Evolutionary conservation across 179 eudicot species (phyloP).

Genomic region (Carnegiea gigantea): DNA sequence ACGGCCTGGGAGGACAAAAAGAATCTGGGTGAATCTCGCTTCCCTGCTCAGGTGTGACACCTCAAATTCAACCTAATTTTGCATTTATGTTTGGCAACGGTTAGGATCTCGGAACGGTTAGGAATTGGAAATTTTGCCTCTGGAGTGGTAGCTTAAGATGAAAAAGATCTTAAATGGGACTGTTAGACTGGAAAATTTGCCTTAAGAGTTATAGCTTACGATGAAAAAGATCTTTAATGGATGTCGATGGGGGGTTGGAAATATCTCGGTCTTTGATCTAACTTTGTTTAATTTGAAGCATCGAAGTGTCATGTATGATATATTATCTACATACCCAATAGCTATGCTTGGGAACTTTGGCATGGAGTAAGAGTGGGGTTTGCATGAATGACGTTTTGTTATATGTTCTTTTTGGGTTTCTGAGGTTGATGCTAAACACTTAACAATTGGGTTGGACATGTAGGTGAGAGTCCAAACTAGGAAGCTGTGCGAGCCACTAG

Average conservation of each 20-base stretch:
- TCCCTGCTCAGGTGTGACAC: constrained; percentile 87
- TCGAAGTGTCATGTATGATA: background rate
- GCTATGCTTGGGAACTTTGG: background rate
- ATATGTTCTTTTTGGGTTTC: background rate
- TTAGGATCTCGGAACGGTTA: background rate
- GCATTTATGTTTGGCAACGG: background rate
- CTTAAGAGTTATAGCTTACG: too few species aligned
- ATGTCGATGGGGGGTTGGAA: too few species aligned
- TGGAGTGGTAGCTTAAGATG: background rate
- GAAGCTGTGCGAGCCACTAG: constrained; percentile 79
- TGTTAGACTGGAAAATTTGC: too few species aligned
- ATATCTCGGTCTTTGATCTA: too few species aligned
- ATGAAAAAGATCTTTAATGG: too few species aligned
- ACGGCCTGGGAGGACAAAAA: constrained; percentile 99
- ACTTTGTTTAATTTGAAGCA: too few species aligned
- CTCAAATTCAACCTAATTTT: background rate
- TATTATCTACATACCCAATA: background rate
- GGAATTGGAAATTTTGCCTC: background rate
- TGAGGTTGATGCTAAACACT: background rate
- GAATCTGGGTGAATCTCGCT: constrained; percentile 90
- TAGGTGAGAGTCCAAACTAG: constrained; percentile 70
- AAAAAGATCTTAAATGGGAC: too few species aligned
- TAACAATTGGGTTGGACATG: background rate
- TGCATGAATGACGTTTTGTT: background rate
- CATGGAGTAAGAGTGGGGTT: background rate